phyloP scores from a whole-genome alignment of 2,329 filamentous ascomycete genomes.

The Arthrobotrys iridis region DNA sequence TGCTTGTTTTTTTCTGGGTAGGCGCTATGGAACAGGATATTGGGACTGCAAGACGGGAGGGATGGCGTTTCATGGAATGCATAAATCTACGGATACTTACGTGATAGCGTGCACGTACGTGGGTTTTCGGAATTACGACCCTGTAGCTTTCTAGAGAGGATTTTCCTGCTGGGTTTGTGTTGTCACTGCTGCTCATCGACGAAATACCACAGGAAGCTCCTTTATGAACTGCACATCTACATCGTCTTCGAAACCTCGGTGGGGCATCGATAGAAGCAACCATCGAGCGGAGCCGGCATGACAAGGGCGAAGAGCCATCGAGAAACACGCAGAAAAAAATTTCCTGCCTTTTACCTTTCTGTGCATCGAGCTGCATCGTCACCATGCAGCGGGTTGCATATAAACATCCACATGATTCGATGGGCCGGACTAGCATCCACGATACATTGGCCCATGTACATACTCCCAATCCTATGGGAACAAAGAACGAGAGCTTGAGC shows the following conservation, averaged over 20 bases:
- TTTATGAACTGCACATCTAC: not conserved
- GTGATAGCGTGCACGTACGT: constrained; percentile 6
- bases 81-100: constrained; percentile 16
- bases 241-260: not conserved
- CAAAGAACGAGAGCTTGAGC: constrained; percentile 8
- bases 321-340: constrained; percentile 37
- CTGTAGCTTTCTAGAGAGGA: not conserved
- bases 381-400: constrained; percentile 53
- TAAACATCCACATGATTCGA: constrained; percentile 53
- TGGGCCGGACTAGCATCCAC: constrained; percentile 17
- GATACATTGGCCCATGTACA: constrained; percentile 8
- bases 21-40: constrained; percentile 27
- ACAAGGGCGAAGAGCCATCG: constrained; percentile 30
- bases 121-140: not conserved
- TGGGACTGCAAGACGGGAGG: constrained; percentile 27
- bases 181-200: not conserved
- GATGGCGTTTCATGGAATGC: constrained; percentile 35
- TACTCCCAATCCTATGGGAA: constrained; percentile 16
- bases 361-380: constrained; percentile 54
- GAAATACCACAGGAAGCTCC: constrained; percentile 34
- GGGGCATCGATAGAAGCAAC: constrained; percentile 11
- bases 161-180: constrained; percentile 4
- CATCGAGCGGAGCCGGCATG: constrained; percentile 15
- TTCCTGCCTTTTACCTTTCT: constrained; percentile 41
- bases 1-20: constrained; percentile 7